Evolutionary conservation across 345 rosid genomes (phyloP), one percentile per base, ranked within the genome.

Genomic region (Gossypium arboreum): DNA sequence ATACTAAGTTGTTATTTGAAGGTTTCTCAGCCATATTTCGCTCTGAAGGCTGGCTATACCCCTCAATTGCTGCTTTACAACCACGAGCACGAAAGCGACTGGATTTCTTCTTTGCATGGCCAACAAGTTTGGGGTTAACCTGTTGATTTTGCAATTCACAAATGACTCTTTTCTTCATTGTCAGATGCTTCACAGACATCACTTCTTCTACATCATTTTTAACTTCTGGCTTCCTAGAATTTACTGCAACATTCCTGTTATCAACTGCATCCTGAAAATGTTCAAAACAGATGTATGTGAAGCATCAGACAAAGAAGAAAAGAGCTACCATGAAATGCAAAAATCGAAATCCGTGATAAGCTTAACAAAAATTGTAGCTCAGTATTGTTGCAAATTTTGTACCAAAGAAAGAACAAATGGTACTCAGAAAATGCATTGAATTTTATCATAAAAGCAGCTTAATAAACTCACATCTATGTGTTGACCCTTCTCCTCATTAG

Each of bases 401-500:
- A 3, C 43, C 17, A 25, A 66, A 51, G 16, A 18, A 61, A 43
- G 15, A 52, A 72, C 50, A 54, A 54, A 54, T 65, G 24, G 17
- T 11, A 66, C 11, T 44, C 52, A 44, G 29, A 44, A 45, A 44
- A 56, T 70, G 59, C 65, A 17, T 68, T 10, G 5, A 16, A 54
- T 50, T 41, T 16, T 20, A 75, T 63, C 12, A 73, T 27, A 55
- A 47, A 74, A n/a, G 24, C 43, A 7, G 16, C 50, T 29, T 29
- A 13, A 18, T 3, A 25, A 18, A 78, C 93, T 91, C 79, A 89
- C 92, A 73, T 70, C 78, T 68, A 18, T 55, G 58, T 72, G 61
- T 39, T 82, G 85, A 70, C 83, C 69, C 69, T 81, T 84, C 24
- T 77, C 85, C 75, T 79, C 83, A 39, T 22, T 70, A 20, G 85